Percentiles rank a stretch among this genome's conserved stretches.
Evolutionary conservation across 2,329 filamentous ascomycete species (phyloP).

Genomic region (Metarhizium rileyi): DNA sequence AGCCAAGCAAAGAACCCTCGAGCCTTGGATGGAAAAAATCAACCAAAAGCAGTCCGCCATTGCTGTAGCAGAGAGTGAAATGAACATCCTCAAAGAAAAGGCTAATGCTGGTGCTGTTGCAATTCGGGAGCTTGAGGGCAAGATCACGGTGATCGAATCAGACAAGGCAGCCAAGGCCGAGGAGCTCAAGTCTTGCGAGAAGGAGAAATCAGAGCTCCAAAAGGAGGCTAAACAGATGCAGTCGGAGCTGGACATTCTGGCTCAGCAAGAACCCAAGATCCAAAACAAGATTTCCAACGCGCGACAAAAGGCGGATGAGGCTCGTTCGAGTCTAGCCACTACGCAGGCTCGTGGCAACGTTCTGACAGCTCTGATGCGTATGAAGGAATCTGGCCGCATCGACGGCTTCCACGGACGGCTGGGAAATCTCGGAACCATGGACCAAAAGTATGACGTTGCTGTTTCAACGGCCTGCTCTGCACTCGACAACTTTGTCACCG

Average conservation of each 20-base stretch:
- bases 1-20: slow-evolving; percentile 82
- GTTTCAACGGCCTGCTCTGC: slow-evolving; percentile 91
- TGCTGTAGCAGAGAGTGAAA: slow-evolving; percentile 87
- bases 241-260: slow-evolving; percentile 61
- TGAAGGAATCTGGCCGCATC: slow-evolving; percentile 92
- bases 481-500: slow-evolving; percentile 93
- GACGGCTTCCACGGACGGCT: slow-evolving; percentile 94
- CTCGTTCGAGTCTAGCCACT: slow-evolving; percentile 77
- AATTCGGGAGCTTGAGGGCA: slow-evolving; percentile 71
- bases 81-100: slow-evolving; percentile 83
- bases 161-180: slow-evolving; percentile 58
- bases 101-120: slow-evolving; percentile 79
- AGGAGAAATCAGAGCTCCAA: slow-evolving; percentile 61
- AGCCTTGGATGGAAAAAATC: slow-evolving; percentile 95
- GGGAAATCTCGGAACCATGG: slow-evolving; percentile 88
- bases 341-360: slow-evolving; percentile 93
- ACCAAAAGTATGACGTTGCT: slow-evolving; percentile 91
- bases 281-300: slow-evolving; percentile 79
- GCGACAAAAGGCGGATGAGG: slow-evolving; percentile 92
- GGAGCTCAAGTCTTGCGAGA: slow-evolving; percentile 68
- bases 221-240: slow-evolving; percentile 65
- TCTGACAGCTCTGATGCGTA: slow-evolving; percentile 79
- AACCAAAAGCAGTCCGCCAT: slow-evolving; percentile 92
- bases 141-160: slow-evolving; percentile 64
- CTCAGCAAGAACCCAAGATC: slow-evolving; percentile 69